Evolutionary conservation across 2,329 filamentous ascomycete species (phyloP), one percentile per base, ranked within the genome.

Genomic region (Microdochium paspali): DNA sequence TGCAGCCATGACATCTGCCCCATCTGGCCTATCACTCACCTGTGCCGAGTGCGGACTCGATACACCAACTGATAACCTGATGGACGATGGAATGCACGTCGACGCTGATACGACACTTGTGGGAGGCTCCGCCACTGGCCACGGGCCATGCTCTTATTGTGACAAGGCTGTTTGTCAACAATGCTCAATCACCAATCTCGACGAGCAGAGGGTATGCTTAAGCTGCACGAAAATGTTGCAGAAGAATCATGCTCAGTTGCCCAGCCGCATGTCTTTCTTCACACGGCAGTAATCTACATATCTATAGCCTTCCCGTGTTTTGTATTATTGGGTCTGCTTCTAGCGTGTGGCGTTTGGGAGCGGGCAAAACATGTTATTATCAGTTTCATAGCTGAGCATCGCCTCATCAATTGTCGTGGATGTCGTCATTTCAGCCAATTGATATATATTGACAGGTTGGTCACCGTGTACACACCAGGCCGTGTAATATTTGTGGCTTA

Each of bases 151-250:
- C 49, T 67, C 71, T 9, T 67, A 63, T 0, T 83, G 78, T 49
- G 67, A 71, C 4, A 80, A 76, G 57, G 64, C 69, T 10, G 76
- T 82, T 13, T 82, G 79, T 61, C 76, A 73, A 47, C 71, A 74
- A 47, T 83, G 79, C 56, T 79, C 77, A 0, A 69, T 82, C 35
- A 79, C 74, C 50, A 77, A 78, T 51, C 62, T 82, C 0, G 76
- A 76, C 3, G 71, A 75, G 51, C 66, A 76, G 54, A 66, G 74
- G 49, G 64, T 69, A 35, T 82, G 79, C 53, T 53, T 82, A 40
- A 62, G 59, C 4, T 82, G 79, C 54, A 74, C 75, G 0, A 70
- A 40, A 3, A 40, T 21, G 18, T 20, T 21, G 18, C 35, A 18
- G 13, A 40, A 40, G 18, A 18, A 40, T 21, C 13, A n/a, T 4